A percentile compares a stretch with the other conserved stretches of the same genome.
phyloP scores from a whole-genome alignment of 768 basidiomycete genomes.

The Mycena olivaceomarginata region DNA sequence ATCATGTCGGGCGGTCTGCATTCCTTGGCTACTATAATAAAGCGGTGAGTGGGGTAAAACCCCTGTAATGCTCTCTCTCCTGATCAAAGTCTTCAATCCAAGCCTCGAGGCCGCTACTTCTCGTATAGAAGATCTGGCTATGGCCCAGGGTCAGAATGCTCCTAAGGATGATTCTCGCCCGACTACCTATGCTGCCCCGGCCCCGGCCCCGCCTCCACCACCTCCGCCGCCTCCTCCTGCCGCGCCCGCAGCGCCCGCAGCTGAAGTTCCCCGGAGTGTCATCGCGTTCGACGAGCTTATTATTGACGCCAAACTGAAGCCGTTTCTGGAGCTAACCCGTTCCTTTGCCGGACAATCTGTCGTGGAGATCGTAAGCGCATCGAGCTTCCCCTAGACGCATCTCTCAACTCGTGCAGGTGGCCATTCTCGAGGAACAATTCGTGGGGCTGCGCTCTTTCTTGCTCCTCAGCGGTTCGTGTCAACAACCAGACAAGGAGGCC shows the following conservation, averaged over 20 bases:
- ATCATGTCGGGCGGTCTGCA: conserved; percentile 75
- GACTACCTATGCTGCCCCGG: conserved; percentile 52
- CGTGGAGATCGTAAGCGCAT: conserved; percentile 82
- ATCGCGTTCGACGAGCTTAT: conserved; percentile 85
- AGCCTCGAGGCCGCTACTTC: conserved; percentile 94
- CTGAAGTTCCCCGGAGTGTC: conserved; percentile 75
- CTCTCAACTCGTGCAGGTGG: conserved; percentile 67
- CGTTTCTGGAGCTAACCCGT: conserved; percentile 84
- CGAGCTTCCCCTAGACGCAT: background rate
- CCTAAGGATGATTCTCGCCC: conserved; percentile 39
- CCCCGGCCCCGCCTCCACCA: conserved; percentile 60
- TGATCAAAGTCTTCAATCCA: conserved; percentile 50
- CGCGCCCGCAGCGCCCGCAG: conserved; percentile 54
- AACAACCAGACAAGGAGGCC: conserved; percentile 82
- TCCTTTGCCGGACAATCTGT: conserved; percentile 82
- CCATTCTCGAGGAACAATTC: conserved; percentile 81
- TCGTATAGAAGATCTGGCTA: conserved; percentile 93
- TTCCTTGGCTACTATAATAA: conserved; percentile 88
- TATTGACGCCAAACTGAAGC: conserved; percentile 83
- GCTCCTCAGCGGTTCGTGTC: conserved; percentile 80
- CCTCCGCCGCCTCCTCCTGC: conserved; percentile 60
- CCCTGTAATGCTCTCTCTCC: conserved; percentile 26
- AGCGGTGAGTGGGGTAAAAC: conserved; percentile 65
- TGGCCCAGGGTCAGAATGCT: conserved; percentile 57
- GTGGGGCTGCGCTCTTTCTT: conserved; percentile 82